Evolutionary conservation across 495 filamentous ascomycete genomes (phyloP).

Genomic region (Talaromyces nanjingensis): DNA sequence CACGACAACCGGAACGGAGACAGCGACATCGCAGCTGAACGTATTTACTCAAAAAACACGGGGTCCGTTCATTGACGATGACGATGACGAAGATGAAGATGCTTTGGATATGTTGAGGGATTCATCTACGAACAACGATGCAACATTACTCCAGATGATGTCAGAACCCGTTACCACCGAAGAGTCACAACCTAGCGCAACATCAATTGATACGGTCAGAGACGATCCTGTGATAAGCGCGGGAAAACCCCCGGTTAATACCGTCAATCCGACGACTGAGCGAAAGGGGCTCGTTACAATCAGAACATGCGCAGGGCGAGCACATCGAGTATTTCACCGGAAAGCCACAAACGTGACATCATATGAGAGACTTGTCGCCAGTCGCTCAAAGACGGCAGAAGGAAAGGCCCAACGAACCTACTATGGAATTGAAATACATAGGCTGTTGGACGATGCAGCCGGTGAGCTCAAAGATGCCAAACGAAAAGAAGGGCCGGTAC

Average conservation of each 20-base stretch:
- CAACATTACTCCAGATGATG: not conserved
- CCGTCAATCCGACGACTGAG: not conserved
- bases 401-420: conserved; percentile 74
- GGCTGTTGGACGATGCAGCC: conserved; percentile 63
- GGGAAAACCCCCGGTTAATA: not conserved
- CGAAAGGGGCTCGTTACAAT: conserved; percentile 23
- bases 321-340: conserved; percentile 47
- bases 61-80: conserved; percentile 20
- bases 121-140: conserved; percentile 28
- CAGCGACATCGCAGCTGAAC: not conserved
- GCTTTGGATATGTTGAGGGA: conserved; percentile 24
- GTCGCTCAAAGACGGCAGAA: conserved; percentile 58
- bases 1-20: not conserved
- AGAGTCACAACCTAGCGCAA: not conserved
- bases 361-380: conserved; percentile 63
- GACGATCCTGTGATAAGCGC: not conserved
- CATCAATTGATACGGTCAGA: not conserved
- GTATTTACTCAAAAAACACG: not conserved
- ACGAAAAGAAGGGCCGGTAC: conserved; percentile 9
- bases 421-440: conserved; percentile 87
- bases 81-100: conserved; percentile 38
- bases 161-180: not conserved
- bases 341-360: conserved; percentile 40
- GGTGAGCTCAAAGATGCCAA: conserved; percentile 34
- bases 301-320: conserved; percentile 60